A percentile compares a stretch with the other conserved stretches of the same genome.
Conservation (phyloP, 1,284 basidiomycete genomes). For the Irpex lacteus region DNA sequence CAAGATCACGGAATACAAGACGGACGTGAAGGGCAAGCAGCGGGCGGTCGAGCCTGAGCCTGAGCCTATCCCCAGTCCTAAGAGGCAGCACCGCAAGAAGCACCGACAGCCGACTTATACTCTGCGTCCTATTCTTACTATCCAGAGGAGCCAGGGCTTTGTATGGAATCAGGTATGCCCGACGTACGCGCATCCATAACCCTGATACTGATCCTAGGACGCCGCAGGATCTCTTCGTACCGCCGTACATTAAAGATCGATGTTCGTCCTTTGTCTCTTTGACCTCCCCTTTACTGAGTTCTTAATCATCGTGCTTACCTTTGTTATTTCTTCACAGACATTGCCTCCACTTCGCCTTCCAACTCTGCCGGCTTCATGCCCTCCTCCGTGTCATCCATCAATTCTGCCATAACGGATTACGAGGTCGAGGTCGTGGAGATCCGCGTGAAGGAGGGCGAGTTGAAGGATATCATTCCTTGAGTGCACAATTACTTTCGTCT, state of each 20-base stretch:
- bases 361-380: conserved; percentile 63
- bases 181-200: neutral
- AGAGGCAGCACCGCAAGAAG: conserved; percentile 52
- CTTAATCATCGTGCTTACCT: conserved; percentile 10
- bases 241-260: conserved; percentile 83
- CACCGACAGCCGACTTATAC: conserved; percentile 54
- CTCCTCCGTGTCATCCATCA: conserved; percentile 64
- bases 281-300: conserved; percentile 12
- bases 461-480: conserved; percentile 72
- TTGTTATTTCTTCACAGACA: conserved; percentile 42
- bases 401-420: conserved; percentile 62
- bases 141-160: conserved; percentile 81
- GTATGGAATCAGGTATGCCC: conserved; percentile 79
- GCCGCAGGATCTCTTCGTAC: conserved; percentile 72
- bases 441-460: conserved; percentile 71
- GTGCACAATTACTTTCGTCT: neutral
- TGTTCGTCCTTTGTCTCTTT: conserved; percentile 49
- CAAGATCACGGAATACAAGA: conserved; percentile 40
- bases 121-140: conserved; percentile 77
- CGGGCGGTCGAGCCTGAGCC: conserved; percentile 63
- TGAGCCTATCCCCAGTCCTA: conserved; percentile 33
- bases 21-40: conserved; percentile 76
- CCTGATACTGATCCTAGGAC: conserved; percentile 8
- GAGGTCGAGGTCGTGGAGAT: conserved; percentile 85
- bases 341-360: conserved; percentile 78